Evolutionary conservation across 1,284 basidiomycete species (phyloP).

Genomic region (Ceratobasidium sp.): DNA sequence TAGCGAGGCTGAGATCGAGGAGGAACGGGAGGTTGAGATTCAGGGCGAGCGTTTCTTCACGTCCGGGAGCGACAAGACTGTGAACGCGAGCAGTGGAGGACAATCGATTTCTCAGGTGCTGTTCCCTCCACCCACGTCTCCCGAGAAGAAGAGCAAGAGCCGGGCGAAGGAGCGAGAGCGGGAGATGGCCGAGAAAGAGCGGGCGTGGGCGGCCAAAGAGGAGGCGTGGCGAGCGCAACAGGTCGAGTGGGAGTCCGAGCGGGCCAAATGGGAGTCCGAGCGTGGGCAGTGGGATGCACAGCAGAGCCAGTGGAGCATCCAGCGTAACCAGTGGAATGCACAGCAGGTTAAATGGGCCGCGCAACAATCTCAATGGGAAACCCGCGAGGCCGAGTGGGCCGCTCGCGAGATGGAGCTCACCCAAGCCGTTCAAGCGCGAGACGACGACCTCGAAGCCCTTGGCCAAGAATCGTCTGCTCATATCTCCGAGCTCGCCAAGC

Average conservation of each 20-base stretch:
- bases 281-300: slow-evolving; percentile 33
- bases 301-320: slow-evolving; percentile 20
- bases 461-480: slow-evolving; percentile 28
- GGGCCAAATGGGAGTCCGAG: slow-evolving; percentile 26
- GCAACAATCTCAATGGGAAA: slow-evolving; percentile 31
- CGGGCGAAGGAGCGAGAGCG: slow-evolving; percentile 9
- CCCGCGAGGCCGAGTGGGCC: slow-evolving; percentile 7
- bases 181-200: slow-evolving; percentile 36
- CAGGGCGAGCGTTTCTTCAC: background rate
- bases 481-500: slow-evolving; percentile 15
- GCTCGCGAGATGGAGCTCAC: slow-evolving; percentile 33
- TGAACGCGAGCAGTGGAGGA: slow-evolving; percentile 9
- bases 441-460: slow-evolving; percentile 35
- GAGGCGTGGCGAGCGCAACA: slow-evolving; percentile 19
- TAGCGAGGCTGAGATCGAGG: slow-evolving; percentile 40
- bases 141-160: slow-evolving; percentile 22
- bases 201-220: slow-evolving; percentile 31
- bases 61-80: background rate
- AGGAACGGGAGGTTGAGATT: slow-evolving; percentile 14
- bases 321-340: slow-evolving; percentile 33
- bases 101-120: slow-evolving; percentile 36
- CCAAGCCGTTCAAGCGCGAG: slow-evolving; percentile 24
- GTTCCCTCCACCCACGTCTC: slow-evolving; percentile 22
- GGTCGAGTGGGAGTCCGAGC: slow-evolving; percentile 33
- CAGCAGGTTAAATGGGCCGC: slow-evolving; percentile 28